Base-by-base conservation (phyloP, 2,329 filamentous ascomycete species). In the Fusarium nelsonii region DNA sequence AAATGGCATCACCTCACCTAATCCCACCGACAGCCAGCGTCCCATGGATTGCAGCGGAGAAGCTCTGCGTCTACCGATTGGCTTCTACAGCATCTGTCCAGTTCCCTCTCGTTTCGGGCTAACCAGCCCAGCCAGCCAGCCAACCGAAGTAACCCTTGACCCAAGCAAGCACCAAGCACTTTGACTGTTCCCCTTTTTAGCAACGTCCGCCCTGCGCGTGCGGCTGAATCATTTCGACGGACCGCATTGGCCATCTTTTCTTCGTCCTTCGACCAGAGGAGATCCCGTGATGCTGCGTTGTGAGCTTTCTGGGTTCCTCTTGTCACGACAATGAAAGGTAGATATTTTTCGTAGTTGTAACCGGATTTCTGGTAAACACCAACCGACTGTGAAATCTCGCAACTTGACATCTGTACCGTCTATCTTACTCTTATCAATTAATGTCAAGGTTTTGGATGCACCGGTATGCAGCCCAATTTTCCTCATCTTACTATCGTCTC, bases 1-100 rank as follows among this genome's bases (percentile, higher is more conserved):
- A 54, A 54, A 59, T 68, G 66, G 65, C 63, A 72, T 73, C 59
- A 62, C 62, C 70, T 69, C 59, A 71, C 68, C 58, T 39, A 63
- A 63, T 44, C 57, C 46, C 36, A 54, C 49, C 53, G 40, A 46
- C 54, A 43, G 52, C 34, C 54, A 43, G 52, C 34, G 48, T 43
- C 30, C 57, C 56, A 62, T 41, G 41, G 20, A 41, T 57, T 36
- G 36, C 51, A 49, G 51, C 50, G 53, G 54, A 69, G 37, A 52
- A 60, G 41, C 15, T 18, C 26, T 60, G 43, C 26, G 48, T 37
- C 43, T 61, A 54, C 54, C 40, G 52, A 66, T 67, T 66, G 62
- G 64, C 40, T 45, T 62, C 45, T 37, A 45, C 33, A 37, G 33
- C 26, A 40, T 64, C 61, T 52, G 39, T 57, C 41, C 50, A 58